Percentiles rank a stretch among this genome's conserved stretches.
Evolutionary conservation across 805 yeast genomes (phyloP).

Genomic region (Starmera pachycereana): DNA sequence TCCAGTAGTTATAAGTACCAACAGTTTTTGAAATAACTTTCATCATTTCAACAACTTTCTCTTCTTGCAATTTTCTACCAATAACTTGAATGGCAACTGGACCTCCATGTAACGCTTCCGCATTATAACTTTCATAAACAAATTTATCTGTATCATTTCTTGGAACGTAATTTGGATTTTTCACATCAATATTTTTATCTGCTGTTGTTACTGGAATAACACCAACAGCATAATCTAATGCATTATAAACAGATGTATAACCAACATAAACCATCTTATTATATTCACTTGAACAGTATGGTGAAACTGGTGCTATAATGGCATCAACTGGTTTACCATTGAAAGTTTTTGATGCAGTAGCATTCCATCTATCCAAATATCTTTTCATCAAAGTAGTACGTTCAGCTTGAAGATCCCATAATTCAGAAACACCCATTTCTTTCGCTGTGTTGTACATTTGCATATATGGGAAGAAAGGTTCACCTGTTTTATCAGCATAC

Average conservation of each 20-base stretch:
- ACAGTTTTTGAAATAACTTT: slow-evolving; percentile 22
- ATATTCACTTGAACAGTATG: slow-evolving; percentile 30
- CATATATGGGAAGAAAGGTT: slow-evolving; percentile 35
- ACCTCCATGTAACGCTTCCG: slow-evolving; percentile 44
- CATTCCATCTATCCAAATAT: slow-evolving; percentile 33
- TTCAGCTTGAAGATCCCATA: slow-evolving; percentile 33
- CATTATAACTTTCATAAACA: slow-evolving; percentile 36
- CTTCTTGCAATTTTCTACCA: slow-evolving; percentile 52
- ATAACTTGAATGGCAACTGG: slow-evolving; percentile 60
- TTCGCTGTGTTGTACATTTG: slow-evolving; percentile 24
- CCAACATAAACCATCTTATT: slow-evolving; percentile 28
- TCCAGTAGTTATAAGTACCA: slow-evolving; percentile 17
- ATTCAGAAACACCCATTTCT: slow-evolving; percentile 26
- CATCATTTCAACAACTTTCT: slow-evolving; percentile 43
- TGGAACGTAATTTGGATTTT: slow-evolving; percentile 18
- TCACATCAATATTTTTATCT: slow-evolving; percentile 29
- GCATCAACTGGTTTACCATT: slow-evolving; percentile 36
- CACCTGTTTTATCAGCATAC: slow-evolving; percentile 29
- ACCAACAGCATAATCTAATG: slow-evolving; percentile 46
- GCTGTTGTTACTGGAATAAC: slow-evolving; percentile 50
- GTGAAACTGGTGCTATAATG: slow-evolving; percentile 34
- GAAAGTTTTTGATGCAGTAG: slow-evolving; percentile 22
- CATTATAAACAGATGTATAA: slow-evolving; percentile 47
- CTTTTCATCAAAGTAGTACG: slow-evolving; percentile 28
- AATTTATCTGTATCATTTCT: slow-evolving; percentile 33